These are phyloP conservation scores for Tricholoma hemisulphureum DNA, from an alignment of 768 basidiomycete species.

Conservation along the genomic window DNA sequence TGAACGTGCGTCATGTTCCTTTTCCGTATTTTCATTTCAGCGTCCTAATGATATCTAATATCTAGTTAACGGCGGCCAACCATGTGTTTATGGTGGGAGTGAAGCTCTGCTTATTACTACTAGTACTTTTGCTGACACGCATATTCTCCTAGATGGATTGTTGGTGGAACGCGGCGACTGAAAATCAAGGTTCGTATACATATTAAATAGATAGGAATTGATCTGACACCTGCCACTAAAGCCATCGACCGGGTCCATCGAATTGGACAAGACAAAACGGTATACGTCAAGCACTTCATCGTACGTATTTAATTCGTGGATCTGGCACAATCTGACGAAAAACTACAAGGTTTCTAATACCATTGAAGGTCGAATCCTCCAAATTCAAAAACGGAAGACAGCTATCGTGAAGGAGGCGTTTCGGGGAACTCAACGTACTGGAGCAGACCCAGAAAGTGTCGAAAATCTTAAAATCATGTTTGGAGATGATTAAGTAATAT, in stretches of 20 bases:
- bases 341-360: conserved; percentile 59
- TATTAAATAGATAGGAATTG: not conserved
- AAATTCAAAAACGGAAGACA: conserved; percentile 84
- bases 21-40: not conserved
- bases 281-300: conserved; percentile 84
- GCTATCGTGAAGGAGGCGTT: conserved; percentile 87
- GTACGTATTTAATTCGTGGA: conserved; percentile 37
- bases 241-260: conserved; percentile 86
- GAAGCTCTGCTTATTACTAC: not conserved
- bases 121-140: conserved; percentile 8
- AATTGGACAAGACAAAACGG: conserved; percentile 79
- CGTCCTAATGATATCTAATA: conserved; percentile 5
- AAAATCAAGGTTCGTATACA: conserved; percentile 63
- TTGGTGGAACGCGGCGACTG: conserved; percentile 87
- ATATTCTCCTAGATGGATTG: conserved; percentile 72
- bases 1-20: conserved; percentile 57
- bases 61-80: conserved; percentile 73
- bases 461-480: conserved; percentile 84
- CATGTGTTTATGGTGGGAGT: conserved; percentile 78
- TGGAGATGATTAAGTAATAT: conserved; percentile 42
- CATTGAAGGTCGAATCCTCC: conserved; percentile 75
- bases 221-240: conserved; percentile 18
- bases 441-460: conserved; percentile 65
- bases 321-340: not conserved
- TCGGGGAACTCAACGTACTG: conserved; percentile 45